These are phyloP conservation scores for Botrytis fabae DNA, from an alignment of 2,329 filamentous ascomycete species.

Conservation along the genomic window DNA sequence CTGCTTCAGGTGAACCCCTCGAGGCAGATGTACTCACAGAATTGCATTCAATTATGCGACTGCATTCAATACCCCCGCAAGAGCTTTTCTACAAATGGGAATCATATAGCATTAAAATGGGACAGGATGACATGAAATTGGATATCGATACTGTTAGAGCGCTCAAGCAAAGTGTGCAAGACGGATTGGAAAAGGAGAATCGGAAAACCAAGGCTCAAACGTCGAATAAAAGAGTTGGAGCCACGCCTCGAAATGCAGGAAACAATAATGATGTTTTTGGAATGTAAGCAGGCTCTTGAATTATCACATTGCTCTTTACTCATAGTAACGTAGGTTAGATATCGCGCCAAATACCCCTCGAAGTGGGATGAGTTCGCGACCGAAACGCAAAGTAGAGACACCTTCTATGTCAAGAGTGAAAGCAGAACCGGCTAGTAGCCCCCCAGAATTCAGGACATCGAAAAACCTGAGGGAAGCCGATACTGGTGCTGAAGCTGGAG, in stretches of 20 bases:
- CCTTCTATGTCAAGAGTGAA: constrained; percentile 51
- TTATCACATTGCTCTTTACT: constrained; percentile 25
- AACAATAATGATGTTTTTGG: constrained; percentile 72
- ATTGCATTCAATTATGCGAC: constrained; percentile 79
- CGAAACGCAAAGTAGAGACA: constrained; percentile 46
- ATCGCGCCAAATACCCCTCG: constrained; percentile 64
- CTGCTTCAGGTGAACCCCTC: constrained; percentile 45
- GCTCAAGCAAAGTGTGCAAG: constrained; percentile 85
- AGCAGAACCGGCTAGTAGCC: constrained; percentile 47
- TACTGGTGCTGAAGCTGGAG: not conserved
- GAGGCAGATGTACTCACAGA: constrained; percentile 77
- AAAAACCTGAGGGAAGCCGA: constrained; percentile 6
- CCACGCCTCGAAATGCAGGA: constrained; percentile 61
- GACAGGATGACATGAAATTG: constrained; percentile 71
- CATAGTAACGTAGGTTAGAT: constrained; percentile 54
- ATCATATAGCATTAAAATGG: constrained; percentile 94
- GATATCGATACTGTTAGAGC: constrained; percentile 70
- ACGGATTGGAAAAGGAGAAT: constrained; percentile 75
- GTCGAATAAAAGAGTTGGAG: constrained; percentile 62
- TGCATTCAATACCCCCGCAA: constrained; percentile 78
- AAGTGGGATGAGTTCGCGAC: constrained; percentile 30
- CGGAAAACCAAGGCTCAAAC: constrained; percentile 62
- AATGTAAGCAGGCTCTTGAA: constrained; percentile 57
- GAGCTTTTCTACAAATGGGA: constrained; percentile 99
- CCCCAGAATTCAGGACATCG: constrained; percentile 48